Conservation (phyloP, 345 rosid species). For the Euphorbia tirucalli region DNA sequence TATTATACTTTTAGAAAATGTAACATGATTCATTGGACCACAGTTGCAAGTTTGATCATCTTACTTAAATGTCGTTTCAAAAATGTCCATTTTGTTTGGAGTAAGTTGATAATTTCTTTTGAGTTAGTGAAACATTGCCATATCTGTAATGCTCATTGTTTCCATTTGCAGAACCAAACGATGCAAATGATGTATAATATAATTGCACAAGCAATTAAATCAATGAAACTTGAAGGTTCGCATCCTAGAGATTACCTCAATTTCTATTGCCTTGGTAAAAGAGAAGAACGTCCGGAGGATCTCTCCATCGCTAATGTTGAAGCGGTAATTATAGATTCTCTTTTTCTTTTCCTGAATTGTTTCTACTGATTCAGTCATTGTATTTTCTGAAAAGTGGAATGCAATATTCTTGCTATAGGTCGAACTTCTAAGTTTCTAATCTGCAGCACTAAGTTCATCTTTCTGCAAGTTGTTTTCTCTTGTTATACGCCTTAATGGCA, state of each 20-base stretch:
- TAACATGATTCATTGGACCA: not conserved
- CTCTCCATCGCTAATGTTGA: conserved; percentile 27
- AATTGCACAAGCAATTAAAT: conserved; percentile 55
- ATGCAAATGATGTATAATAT: conserved; percentile 85
- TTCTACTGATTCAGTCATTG: not conserved
- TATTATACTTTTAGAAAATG: not conserved
- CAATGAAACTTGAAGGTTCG: conserved; percentile 38
- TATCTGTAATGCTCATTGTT: conserved; percentile 7
- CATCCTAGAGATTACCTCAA: conserved; percentile 89
- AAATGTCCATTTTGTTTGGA: not conserved
- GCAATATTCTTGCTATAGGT: too few species aligned
- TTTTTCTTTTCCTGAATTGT: not conserved
- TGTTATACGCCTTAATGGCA: too few species aligned
- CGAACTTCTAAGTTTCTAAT: too few species aligned
- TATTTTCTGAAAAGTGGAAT: not conserved
- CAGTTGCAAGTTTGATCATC: not conserved
- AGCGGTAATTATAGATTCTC: conserved; percentile 39
- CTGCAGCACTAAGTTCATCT: too few species aligned
- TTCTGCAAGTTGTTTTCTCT: too few species aligned
- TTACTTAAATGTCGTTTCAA: too few species aligned
- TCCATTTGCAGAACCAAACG: conserved; percentile 70
- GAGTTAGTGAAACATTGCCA: not conserved
- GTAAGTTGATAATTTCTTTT: not conserved
- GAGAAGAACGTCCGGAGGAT: conserved; percentile 44
- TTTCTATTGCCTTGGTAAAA: conserved; percentile 87